phyloP scores from a whole-genome alignment of 148 eudicot genomes.

The Heliamphora exappendiculata region DNA sequence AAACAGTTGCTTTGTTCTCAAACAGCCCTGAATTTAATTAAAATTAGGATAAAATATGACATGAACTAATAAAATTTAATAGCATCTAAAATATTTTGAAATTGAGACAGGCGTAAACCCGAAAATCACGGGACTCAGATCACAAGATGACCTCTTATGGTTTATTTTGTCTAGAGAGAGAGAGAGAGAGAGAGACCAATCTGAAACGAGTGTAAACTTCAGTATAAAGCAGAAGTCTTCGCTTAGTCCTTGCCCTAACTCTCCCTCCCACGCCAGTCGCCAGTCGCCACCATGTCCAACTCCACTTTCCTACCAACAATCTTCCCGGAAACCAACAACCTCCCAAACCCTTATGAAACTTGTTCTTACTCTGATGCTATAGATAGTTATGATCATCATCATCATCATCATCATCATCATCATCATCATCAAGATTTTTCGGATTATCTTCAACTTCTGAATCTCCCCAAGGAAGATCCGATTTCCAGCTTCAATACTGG shows the following conservation, averaged over 20 bases:
- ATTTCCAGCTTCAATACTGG: neutral
- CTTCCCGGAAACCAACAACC: neutral
- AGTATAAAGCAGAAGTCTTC: neutral
- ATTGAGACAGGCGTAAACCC: too few species aligned
- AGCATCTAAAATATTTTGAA: too few species aligned
- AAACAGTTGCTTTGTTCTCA: too few species aligned
- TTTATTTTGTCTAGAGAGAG: too few species aligned
- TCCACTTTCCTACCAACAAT: neutral
- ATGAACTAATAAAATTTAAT: too few species aligned
- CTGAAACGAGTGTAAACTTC: too few species aligned
- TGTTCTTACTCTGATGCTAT: neutral
- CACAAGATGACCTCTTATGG: too few species aligned
- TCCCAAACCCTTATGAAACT: neutral
- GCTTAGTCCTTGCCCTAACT: neutral
- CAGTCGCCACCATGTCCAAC: slow-evolving; percentile 6
- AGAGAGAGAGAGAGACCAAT: too few species aligned
- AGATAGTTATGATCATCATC: neutral
- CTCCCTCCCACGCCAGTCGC: neutral
- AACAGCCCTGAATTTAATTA: too few species aligned
- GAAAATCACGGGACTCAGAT: too few species aligned
- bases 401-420: slow-evolving; percentile 1
- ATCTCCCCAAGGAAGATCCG: neutral
- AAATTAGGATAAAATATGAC: too few species aligned
- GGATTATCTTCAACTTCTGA: neutral
- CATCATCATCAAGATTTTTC: neutral